These are phyloP conservation scores for Myotisia sp. DNA, from an alignment of 2,329 filamentous ascomycete genomes.

Conservation along the genomic window DNA sequence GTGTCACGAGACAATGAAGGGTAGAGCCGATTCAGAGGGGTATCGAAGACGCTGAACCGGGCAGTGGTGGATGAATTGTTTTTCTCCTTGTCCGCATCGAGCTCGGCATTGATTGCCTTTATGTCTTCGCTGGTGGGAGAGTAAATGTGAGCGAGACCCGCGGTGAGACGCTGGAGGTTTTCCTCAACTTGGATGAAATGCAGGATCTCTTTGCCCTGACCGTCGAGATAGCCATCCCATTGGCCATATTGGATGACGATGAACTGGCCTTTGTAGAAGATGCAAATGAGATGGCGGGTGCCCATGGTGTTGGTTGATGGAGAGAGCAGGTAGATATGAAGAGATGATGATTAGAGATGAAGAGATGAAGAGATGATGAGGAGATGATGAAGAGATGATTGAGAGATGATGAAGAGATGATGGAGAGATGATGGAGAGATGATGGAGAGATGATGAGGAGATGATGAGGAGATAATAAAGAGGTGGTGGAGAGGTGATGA, in stretches of 20 bases:
- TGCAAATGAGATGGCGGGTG: conserved; percentile 14
- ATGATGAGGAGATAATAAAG: too few relatives aligned
- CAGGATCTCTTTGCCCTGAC: conserved; percentile 15
- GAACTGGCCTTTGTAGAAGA: conserved; percentile 15
- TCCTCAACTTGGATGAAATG: conserved; percentile 13
- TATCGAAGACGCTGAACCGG: neutral
- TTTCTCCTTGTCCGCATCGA: conserved; percentile 6
- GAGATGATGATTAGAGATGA: too few relatives aligned
- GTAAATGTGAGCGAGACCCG: conserved; percentile 12
- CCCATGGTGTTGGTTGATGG: conserved; percentile 10
- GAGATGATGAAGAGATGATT: too few relatives aligned
- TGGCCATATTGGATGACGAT: conserved; percentile 19
- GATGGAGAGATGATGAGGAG: too few relatives aligned
- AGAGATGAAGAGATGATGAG: too few relatives aligned
- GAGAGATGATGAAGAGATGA: too few relatives aligned
- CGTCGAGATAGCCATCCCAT: conserved; percentile 17
- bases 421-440: too few relatives aligned
- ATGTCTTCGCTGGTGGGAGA: too few relatives aligned
- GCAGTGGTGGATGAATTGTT: conserved; percentile 1
- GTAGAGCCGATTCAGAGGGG: conserved; percentile 3
- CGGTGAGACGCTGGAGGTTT: conserved; percentile 16
- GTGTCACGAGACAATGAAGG: conserved; percentile 12
- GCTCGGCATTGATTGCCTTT: conserved; percentile 8
- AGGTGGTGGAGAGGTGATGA: too few relatives aligned
- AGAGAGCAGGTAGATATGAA: neutral